Percentiles rank a stretch among this genome's conserved stretches.
Evolutionary conservation across 1,284 basidiomycete species (phyloP).

Genomic region (Trichosporon inkin): DNA sequence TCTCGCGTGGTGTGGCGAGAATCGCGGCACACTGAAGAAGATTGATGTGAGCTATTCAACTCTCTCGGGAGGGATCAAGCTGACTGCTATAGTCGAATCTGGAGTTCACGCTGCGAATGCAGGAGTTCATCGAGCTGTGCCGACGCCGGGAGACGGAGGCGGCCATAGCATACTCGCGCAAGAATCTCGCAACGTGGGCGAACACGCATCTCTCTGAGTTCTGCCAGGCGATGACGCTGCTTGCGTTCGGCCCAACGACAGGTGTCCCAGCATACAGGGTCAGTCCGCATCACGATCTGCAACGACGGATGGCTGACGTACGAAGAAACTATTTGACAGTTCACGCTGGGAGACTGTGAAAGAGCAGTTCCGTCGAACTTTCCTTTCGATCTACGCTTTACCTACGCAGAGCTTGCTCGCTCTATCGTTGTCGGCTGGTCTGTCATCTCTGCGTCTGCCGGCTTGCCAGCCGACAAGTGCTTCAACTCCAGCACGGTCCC

Average conservation of each 20-base stretch:
- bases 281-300: constrained; percentile 10
- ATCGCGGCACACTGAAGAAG: constrained; percentile 85
- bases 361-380: constrained; percentile 72
- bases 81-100: constrained; percentile 67
- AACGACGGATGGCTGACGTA: background rate
- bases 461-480: constrained; percentile 44
- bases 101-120: constrained; percentile 90
- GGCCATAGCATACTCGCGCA: constrained; percentile 80
- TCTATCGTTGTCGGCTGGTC: constrained; percentile 79
- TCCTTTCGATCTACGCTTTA: constrained; percentile 77
- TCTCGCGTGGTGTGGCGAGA: constrained; percentile 92
- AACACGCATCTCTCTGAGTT: constrained; percentile 73
- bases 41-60: constrained; percentile 60
- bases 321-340: constrained; percentile 72
- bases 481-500: constrained; percentile 21
- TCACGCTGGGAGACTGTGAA: constrained; percentile 70
- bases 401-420: constrained; percentile 80
- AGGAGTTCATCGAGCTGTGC: constrained; percentile 92
- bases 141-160: constrained; percentile 63
- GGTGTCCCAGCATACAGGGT: constrained; percentile 49
- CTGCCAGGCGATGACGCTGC: constrained; percentile 67
- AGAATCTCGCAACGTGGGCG: constrained; percentile 77
- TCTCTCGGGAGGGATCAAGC: background rate
- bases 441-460: constrained; percentile 79
- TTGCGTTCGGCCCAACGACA: constrained; percentile 59